These are phyloP conservation scores for Nemania serpens DNA, from an alignment of 2,329 filamentous ascomycete species.

Conservation along the genomic window DNA sequence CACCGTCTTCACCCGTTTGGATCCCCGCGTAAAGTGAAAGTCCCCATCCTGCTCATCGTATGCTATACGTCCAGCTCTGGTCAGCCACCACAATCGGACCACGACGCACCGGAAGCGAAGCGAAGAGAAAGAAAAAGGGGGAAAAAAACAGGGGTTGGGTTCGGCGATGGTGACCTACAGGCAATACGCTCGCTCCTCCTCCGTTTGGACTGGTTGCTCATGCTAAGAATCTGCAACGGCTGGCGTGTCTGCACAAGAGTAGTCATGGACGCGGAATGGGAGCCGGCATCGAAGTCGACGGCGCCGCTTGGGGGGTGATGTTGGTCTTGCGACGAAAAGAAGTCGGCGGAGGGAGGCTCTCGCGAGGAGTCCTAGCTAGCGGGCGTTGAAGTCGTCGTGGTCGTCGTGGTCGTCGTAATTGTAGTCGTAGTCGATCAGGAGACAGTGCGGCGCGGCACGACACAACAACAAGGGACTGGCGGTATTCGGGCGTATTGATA, in stretches of 20 bases:
- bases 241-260: conserved; percentile 67
- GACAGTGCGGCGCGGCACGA: conserved; percentile 12
- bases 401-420: background rate
- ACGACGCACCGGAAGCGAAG: conserved; percentile 7
- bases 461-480: background rate
- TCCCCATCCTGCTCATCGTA: conserved; percentile 79
- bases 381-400: too few species aligned
- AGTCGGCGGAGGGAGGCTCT: too few species aligned
- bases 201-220: conserved; percentile 66
- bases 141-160: background rate
- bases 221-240: conserved; percentile 70
- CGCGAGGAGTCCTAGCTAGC: too few species aligned
- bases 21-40: conserved; percentile 73
- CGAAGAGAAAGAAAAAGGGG: too few species aligned
- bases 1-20: conserved; percentile 67
- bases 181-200: conserved; percentile 68
- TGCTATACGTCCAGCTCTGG: conserved; percentile 37
- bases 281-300: conserved; percentile 33
- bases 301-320: conserved; percentile 2
- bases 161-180: conserved; percentile 51
- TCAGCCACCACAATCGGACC: conserved; percentile 24
- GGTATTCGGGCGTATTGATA: conserved; percentile 12
- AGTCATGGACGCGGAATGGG: conserved; percentile 66
- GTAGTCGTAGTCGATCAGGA: conserved; percentile 7
- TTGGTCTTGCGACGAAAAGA: background rate